phyloP scores from a whole-genome alignment of 345 rosid species.

The Hevea brasiliensis region DNA sequence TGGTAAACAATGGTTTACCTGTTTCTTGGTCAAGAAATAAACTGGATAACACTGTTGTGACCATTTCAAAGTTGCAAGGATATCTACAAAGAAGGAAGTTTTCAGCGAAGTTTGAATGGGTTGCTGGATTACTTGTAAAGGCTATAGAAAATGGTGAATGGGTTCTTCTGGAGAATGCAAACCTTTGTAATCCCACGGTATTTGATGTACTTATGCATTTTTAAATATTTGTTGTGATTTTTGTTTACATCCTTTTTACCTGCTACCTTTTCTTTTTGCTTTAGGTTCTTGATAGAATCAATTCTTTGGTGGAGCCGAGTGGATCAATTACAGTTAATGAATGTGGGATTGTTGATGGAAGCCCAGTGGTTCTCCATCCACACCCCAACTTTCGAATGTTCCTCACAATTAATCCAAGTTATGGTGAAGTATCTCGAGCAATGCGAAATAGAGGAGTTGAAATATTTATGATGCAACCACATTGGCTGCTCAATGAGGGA shows the following conservation, averaged over 20 bases:
- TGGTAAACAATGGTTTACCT: slow-evolving; percentile 36
- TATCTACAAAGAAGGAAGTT: slow-evolving; percentile 37
- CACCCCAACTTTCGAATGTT: slow-evolving; percentile 88
- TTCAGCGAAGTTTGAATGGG: slow-evolving; percentile 94
- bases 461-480: slow-evolving; percentile 87
- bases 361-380: slow-evolving; percentile 70
- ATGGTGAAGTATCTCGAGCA: slow-evolving; percentile 93
- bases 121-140: slow-evolving; percentile 70
- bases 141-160: slow-evolving; percentile 97
- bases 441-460: slow-evolving; percentile 99
- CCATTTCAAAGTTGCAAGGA: slow-evolving; percentile 57
- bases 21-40: slow-evolving; percentile 55
- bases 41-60: slow-evolving; percentile 47
- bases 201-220: slow-evolving; percentile 5
- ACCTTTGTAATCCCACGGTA: slow-evolving; percentile 98
- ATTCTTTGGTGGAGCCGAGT: slow-evolving; percentile 87
- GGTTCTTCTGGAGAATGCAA: slow-evolving; percentile 89
- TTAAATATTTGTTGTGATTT: slow-evolving; percentile 4
- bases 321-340: slow-evolving; percentile 90
- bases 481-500: slow-evolving; percentile 63
- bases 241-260: neutral
- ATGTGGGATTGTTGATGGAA: slow-evolving; percentile 83
- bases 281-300: slow-evolving; percentile 96
- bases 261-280: neutral
- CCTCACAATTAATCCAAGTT: slow-evolving; percentile 80